phyloP scores from a whole-genome alignment of 2,329 filamentous ascomycete genomes.

The Talaromyces pinophilus region DNA sequence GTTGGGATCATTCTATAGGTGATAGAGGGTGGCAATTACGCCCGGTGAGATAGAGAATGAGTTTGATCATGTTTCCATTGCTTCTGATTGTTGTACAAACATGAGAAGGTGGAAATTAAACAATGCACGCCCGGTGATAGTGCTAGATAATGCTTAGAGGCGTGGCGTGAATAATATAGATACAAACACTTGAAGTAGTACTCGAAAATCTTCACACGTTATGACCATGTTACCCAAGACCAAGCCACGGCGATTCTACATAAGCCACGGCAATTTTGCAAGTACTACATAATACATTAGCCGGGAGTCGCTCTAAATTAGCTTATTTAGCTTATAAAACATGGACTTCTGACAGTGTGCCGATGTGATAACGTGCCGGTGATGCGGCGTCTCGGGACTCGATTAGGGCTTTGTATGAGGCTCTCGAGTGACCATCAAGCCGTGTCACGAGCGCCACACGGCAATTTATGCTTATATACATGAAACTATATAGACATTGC shows the following conservation, averaged over 20 bases:
- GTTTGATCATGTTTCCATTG: neutral
- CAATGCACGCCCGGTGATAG: neutral
- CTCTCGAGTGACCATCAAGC: slow-evolving; percentile 1
- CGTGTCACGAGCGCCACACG: slow-evolving; percentile 11
- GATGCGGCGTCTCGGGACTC: slow-evolving; percentile 6
- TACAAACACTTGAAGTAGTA: neutral
- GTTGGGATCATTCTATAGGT: neutral
- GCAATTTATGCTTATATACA: slow-evolving; percentile 17
- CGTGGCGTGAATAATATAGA: neutral
- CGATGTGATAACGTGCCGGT: neutral
- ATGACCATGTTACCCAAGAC: slow-evolving; percentile 5
- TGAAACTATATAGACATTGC: slow-evolving; percentile 5
- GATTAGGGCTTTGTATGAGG: slow-evolving; percentile 13
- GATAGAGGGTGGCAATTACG: neutral
- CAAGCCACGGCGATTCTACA: neutral
- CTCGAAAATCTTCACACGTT: neutral
- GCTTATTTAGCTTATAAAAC: neutral
- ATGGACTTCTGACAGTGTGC: neutral
- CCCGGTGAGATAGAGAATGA: neutral
- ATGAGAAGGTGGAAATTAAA: slow-evolving; percentile 1
- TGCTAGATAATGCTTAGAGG: neutral
- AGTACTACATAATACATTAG: neutral
- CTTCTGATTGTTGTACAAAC: neutral
- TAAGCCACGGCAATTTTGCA: neutral
- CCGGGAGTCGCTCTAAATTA: neutral